Evolutionary conservation across 2,329 filamentous ascomycete genomes (phyloP), one percentile per base, ranked within the genome.

Genomic region (Alternaria gansuensis): DNA sequence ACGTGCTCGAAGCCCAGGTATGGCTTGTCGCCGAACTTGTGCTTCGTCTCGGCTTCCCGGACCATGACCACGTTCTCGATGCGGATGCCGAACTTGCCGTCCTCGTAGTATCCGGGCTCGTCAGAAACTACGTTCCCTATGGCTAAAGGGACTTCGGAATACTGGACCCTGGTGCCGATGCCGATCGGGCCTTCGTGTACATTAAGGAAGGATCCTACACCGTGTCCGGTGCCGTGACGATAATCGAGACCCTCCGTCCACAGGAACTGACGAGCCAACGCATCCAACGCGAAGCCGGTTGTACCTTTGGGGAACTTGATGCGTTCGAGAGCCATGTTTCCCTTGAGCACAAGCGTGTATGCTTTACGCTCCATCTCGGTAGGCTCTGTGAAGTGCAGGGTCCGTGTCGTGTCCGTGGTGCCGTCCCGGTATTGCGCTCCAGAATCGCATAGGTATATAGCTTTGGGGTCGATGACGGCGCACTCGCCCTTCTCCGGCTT

Each of bases 151-250:
- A 98, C 93, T 75, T 99, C 95, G 0, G 92, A 90, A 75, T 94
- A 97, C 70, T 96, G 91, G 37, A 96, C 87, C 43, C 95, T 86
- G 9, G 93, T 97, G 28, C 95, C 95, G 60, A 99, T 96, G 21
- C 95, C 95, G 62, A 99, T 96, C 1, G 95, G 95, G 0, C 95
- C 95, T 80, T 99, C 95, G 75, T 99, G 95, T 0, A 99, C 95
- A 67, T 99, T 99, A 67, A 99, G 81, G 78, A 90, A 99, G 1
- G 93, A 97, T 28, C 95, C 95, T 34, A 99, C 91, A 41, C 95
- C 95, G 75, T 99, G 95, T 9, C 95, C 95, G 4, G 95, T 99
- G 56, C 95, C 95, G 75, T 99, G 95, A 36, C 95, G 88, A 78
- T 97, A 99, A 75, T 99, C 95, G 11, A 99, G 83, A 0, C 95